Percentiles rank a stretch among this genome's conserved stretches.
These are phyloP conservation scores for Musa schizocarpa DNA, from an alignment of 176 grass and related monocot species.

Conservation along the genomic window DNA sequence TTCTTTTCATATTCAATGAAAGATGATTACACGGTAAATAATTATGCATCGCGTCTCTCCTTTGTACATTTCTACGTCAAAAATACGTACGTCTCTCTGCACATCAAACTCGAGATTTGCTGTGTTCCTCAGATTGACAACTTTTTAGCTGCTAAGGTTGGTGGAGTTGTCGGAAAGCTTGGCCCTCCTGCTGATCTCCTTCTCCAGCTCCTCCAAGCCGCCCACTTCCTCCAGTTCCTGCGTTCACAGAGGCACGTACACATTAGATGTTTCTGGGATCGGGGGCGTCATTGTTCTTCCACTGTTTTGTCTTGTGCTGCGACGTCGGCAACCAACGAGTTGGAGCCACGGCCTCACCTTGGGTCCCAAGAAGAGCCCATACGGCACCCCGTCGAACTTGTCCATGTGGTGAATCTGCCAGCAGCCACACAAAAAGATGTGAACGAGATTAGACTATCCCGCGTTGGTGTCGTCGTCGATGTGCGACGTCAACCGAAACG, in stretches of 20 bases:
- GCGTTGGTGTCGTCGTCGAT: neutral
- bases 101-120: too few species aligned
- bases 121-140: too few species aligned
- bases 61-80: too few species aligned
- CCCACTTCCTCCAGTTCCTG: slow-evolving; percentile 85
- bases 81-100: too few species aligned
- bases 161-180: slow-evolving; percentile 28
- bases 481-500: neutral
- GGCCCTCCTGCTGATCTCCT: slow-evolving; percentile 58
- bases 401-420: slow-evolving; percentile 86
- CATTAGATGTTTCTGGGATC: neutral
- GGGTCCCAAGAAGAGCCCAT: slow-evolving; percentile 74
- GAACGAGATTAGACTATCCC: neutral
- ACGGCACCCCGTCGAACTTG: slow-evolving; percentile 80
- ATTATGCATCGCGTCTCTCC: too few species aligned
- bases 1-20: too few species aligned
- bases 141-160: neutral
- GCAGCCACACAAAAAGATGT: neutral
- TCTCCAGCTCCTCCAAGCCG: slow-evolving; percentile 66
- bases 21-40: too few species aligned
- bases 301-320: neutral
- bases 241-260: neutral
- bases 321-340: too few species aligned
- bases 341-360: slow-evolving; percentile 37
- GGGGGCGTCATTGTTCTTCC: neutral